Evolutionary conservation across 2,329 filamentous ascomycete species (phyloP).

Genomic region (Pseudonectria buxi): DNA sequence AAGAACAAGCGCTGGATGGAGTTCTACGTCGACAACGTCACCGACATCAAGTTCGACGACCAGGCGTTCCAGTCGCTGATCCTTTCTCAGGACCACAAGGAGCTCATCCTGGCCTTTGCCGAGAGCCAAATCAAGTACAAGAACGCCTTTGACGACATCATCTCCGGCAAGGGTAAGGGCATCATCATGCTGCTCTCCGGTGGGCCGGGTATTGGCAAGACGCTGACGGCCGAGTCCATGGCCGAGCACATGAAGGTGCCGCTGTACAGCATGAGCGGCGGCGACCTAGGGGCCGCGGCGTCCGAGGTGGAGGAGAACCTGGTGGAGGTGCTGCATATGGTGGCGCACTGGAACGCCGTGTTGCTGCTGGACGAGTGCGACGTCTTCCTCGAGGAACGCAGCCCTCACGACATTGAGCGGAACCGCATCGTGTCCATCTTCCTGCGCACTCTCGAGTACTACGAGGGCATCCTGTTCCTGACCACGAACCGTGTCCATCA

Average conservation of each 20-base stretch:
- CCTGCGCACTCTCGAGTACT: slow-evolving; percentile 40
- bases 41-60: slow-evolving; percentile 41
- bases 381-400: slow-evolving; percentile 36
- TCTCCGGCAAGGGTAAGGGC: slow-evolving; percentile 44
- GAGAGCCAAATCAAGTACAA: slow-evolving; percentile 38
- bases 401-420: slow-evolving; percentile 27
- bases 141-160: slow-evolving; percentile 43
- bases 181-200: slow-evolving; percentile 44
- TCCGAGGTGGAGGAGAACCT: slow-evolving; percentile 59
- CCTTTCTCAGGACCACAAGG: slow-evolving; percentile 42
- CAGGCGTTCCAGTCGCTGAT: slow-evolving; percentile 44
- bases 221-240: slow-evolving; percentile 41
- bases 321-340: slow-evolving; percentile 51
- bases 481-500: slow-evolving; percentile 40
- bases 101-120: slow-evolving; percentile 44
- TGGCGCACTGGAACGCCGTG: slow-evolving; percentile 44
- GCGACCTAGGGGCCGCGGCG: slow-evolving; percentile 64
- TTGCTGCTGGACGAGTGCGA: slow-evolving; percentile 32
- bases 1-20: slow-evolving; percentile 43
- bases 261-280: slow-evolving; percentile 50
- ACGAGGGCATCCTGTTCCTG: slow-evolving; percentile 42
- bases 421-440: slow-evolving; percentile 32
- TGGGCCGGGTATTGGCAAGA: slow-evolving; percentile 44
- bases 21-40: slow-evolving; percentile 40
- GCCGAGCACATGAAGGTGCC: slow-evolving; percentile 43